A percentile compares a stretch with the other conserved stretches of the same genome.
These are phyloP conservation scores for Fusarium sublunatum DNA, from an alignment of 2,329 filamentous ascomycete genomes.

Conservation along the genomic window DNA sequence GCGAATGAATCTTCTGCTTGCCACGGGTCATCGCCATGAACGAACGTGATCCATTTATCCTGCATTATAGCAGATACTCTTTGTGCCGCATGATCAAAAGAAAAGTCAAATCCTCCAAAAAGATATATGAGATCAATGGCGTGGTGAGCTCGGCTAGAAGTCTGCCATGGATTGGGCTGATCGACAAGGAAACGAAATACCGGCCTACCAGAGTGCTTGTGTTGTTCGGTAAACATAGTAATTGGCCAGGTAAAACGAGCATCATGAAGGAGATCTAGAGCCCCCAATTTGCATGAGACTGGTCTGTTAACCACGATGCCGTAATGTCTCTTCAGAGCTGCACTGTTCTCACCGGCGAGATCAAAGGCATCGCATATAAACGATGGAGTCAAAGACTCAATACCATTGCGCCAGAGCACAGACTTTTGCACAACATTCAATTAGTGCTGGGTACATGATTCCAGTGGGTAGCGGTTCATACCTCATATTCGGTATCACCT, in stretches of 20 bases:
- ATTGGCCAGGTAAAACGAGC: constrained; percentile 47
- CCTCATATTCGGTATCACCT: no score
- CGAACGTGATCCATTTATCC: constrained; percentile 54
- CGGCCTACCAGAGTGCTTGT: constrained; percentile 39
- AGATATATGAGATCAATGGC: constrained; percentile 59
- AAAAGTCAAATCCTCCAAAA: constrained; percentile 55
- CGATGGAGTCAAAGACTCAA: constrained; percentile 51
- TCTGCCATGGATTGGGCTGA: constrained; percentile 59
- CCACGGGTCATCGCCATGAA: constrained; percentile 54
- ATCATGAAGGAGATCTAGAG: constrained; percentile 53
- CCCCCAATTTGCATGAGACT: constrained; percentile 55
- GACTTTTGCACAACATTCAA: constrained; percentile 45
- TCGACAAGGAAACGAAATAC: constrained; percentile 58
- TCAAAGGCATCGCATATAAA: constrained; percentile 53
- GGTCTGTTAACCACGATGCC: constrained; percentile 53
- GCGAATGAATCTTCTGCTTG: constrained; percentile 32
- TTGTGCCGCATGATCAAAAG: constrained; percentile 51
- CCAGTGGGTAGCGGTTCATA: no score
- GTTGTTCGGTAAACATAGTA: constrained; percentile 34
- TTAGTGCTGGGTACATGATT: no score
- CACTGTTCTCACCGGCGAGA: constrained; percentile 39
- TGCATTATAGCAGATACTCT: constrained; percentile 53
- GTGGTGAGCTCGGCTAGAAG: constrained; percentile 58
- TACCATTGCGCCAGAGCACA: constrained; percentile 57
- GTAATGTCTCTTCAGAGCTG: constrained; percentile 47